phyloP scores from a whole-genome alignment of 805 yeast genomes.

The Isabelozyma rhagii region DNA sequence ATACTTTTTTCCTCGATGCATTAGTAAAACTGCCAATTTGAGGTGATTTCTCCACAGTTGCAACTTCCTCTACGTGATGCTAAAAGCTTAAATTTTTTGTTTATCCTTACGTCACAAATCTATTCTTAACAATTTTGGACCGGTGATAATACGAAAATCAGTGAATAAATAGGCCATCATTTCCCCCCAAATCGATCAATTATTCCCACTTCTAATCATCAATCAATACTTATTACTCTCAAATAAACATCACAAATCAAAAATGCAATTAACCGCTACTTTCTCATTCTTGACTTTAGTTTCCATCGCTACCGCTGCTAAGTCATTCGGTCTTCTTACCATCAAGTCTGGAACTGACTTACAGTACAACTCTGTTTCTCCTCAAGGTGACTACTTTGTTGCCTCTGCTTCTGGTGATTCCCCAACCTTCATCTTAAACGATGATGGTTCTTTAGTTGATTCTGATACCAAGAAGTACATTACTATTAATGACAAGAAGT shows the following conservation, averaged over 20 bases:
- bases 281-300: conserved; percentile 16
- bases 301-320: conserved; percentile 22
- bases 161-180: background rate
- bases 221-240: background rate
- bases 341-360: conserved; percentile 23
- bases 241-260: background rate
- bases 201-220: background rate
- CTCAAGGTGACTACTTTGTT: background rate
- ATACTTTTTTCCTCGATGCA: too few relatives aligned
- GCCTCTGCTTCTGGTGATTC: conserved; percentile 3
- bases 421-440: conserved; percentile 16
- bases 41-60: background rate
- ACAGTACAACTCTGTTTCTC: conserved; percentile 13
- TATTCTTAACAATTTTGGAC: background rate
- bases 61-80: background rate
- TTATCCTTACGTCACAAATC: background rate
- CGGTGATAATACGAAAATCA: background rate
- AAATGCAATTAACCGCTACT: conserved; percentile 5
- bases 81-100: too few relatives aligned
- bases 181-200: background rate
- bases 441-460: conserved; percentile 20
- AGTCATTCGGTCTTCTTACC: conserved; percentile 14
- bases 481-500: background rate
- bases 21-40: background rate
- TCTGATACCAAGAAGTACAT: conserved; percentile 5